Percentiles rank a stretch among this genome's conserved stretches.
These are phyloP conservation scores for Xylariaceae sp. DNA, from an alignment of 2,329 filamentous ascomycete species.

Conservation along the genomic window DNA sequence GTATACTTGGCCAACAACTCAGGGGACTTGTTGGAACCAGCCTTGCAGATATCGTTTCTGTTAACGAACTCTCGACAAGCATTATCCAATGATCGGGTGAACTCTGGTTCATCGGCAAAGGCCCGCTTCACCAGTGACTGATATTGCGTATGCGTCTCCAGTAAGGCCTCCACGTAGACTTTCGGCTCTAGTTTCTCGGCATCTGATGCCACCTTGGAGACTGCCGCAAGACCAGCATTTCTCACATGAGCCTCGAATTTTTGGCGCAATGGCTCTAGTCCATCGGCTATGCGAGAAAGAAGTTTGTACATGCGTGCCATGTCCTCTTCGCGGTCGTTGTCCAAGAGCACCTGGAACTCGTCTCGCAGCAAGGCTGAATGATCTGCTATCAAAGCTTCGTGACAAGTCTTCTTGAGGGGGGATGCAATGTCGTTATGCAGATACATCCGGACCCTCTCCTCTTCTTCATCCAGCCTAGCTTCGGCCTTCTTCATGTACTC, in stretches of 20 bases:
- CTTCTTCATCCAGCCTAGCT: slow-evolving; percentile 82
- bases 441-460: slow-evolving; percentile 88
- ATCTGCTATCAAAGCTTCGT: slow-evolving; percentile 83
- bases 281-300: slow-evolving; percentile 83
- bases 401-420: slow-evolving; percentile 81
- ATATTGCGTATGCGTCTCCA: slow-evolving; percentile 94
- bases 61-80: slow-evolving; percentile 98
- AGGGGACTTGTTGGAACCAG: slow-evolving; percentile 88
- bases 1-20: slow-evolving; percentile 95
- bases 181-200: slow-evolving; percentile 92
- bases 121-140: slow-evolving; percentile 86
- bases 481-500: slow-evolving; percentile 99
- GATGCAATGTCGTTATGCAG: slow-evolving; percentile 85
- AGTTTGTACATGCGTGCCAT: slow-evolving; percentile 96
- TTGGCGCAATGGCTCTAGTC: slow-evolving; percentile 80
- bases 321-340: slow-evolving; percentile 92
- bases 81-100: slow-evolving; percentile 93
- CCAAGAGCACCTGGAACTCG: slow-evolving; percentile 90
- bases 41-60: slow-evolving; percentile 92
- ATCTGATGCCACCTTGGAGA: slow-evolving; percentile 85
- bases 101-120: slow-evolving; percentile 94
- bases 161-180: slow-evolving; percentile 89
- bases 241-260: slow-evolving; percentile 92
- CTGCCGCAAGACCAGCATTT: slow-evolving; percentile 81
- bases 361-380: slow-evolving; percentile 85